Evolutionary conservation across 2,329 filamentous ascomycete genomes (phyloP), one percentile per base, ranked within the genome.

Genomic region (Alternaria gaisen): DNA sequence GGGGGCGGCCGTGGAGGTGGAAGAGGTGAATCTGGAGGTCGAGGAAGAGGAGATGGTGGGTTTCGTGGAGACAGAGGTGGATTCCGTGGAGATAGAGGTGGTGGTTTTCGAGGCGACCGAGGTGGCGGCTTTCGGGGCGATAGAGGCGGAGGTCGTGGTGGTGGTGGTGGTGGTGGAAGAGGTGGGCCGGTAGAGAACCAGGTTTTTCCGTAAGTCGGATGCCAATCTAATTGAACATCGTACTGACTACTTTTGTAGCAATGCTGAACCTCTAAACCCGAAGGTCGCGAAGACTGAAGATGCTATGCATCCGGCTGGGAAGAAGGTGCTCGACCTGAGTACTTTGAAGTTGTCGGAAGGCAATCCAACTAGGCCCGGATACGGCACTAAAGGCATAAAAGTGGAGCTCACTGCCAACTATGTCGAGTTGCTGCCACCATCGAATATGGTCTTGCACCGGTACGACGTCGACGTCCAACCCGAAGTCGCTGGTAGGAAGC

Each of bases 331-430:
- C 36, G 58, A 60, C 14, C 51, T 67, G 2, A 28, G 56, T 14
- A 44, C 53, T 40, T 20, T 66, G 34, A 54, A 56, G 34, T 28
- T 69, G 1, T 53, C 54, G 9, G 58, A 67, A 20, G 56, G 51
- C 8, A 47, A 58, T 11, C 65, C 68, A 4, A 52, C 14, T 7
- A 61, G 68, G 12, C 66, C 66, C 8, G 66, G 63, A 16, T 70
- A 65, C 58, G 66, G 68, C 26, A 68, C 66, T 8, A 42, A 12
- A 18, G 66, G 66, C 14, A 34, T 38, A 22, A 60, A 64, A 22
- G 63, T 71, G 2, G 53, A 60, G 26, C 67, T 71, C 4, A 64
- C 57, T 2, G 63, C 67, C 3, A 71, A 71, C 47, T 71, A 69
- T 38, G 59, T 71, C 18, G 63, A 71, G 51, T 20, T 71, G n/a